Evolutionary conservation across 306 rosid species (phyloP).

Genomic region (Vigna reflexopilosa): DNA sequence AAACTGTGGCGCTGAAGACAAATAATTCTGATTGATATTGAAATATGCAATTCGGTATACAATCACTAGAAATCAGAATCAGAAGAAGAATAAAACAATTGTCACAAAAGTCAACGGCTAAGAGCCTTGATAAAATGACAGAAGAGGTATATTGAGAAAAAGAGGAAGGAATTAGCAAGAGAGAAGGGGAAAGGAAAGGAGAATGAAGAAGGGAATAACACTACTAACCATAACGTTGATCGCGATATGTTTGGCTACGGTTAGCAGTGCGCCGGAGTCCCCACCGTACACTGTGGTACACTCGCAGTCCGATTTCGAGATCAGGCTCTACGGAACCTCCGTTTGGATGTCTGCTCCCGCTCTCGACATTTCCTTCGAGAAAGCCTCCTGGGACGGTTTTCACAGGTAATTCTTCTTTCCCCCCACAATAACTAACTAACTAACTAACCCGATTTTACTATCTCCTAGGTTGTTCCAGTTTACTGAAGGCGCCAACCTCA

Average conservation of each 20-base stretch:
- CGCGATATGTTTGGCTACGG: neutral
- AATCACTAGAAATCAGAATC: too few species aligned
- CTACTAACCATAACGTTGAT: slow-evolving; percentile 6
- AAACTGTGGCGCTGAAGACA: too few species aligned
- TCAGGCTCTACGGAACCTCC: slow-evolving; percentile 64
- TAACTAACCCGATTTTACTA: too few species aligned
- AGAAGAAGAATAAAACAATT: too few species aligned
- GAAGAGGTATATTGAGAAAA: too few species aligned
- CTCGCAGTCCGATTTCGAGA: slow-evolving; percentile 74
- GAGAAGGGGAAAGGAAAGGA: neutral
- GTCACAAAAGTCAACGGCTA: too few species aligned
- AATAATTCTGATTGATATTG: too few species aligned
- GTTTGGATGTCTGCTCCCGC: slow-evolving; percentile 73
- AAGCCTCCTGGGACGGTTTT: slow-evolving; percentile 73
- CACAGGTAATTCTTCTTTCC: slow-evolving; percentile 51
- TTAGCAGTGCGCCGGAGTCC: slow-evolving; percentile 57
- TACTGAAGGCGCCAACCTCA: slow-evolving; percentile 83
- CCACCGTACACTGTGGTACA: slow-evolving; percentile 66
- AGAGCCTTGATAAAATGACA: too few species aligned
- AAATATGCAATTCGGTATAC: too few species aligned
- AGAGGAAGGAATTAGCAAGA: neutral
- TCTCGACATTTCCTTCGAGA: slow-evolving; percentile 49
- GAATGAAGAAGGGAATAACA: slow-evolving; percentile 33
- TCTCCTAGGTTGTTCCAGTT: slow-evolving; percentile 76
- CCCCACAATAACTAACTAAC: neutral